Percentiles rank a stretch among this genome's conserved stretches.
phyloP scores from a whole-genome alignment of 75 land plant species.

The Selaginella moellendorffii region DNA sequence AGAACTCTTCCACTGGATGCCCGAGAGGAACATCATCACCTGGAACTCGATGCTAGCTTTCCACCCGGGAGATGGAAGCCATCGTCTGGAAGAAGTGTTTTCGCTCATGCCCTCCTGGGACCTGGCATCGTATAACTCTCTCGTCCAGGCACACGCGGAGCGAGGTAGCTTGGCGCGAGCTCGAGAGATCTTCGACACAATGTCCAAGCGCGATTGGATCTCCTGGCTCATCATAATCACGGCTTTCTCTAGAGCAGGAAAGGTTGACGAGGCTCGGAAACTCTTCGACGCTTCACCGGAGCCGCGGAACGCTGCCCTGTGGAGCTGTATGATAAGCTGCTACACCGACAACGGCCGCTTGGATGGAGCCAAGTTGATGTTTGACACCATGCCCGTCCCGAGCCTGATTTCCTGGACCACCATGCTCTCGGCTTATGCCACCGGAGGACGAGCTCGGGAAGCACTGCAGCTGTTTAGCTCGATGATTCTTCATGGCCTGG shows the following conservation, averaged over 20 bases:
- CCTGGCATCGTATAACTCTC: neutral
- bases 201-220: neutral
- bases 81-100: neutral
- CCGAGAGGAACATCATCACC: neutral
- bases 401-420: neutral
- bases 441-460: neutral
- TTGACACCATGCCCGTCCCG: neutral
- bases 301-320: neutral
- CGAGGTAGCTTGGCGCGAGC: neutral
- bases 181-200: neutral
- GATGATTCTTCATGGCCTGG: neutral
- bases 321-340: slow-evolving; percentile 1
- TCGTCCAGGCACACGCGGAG: neutral
- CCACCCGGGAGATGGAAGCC: neutral
- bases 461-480: neutral
- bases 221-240: neutral
- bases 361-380: neutral
- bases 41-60: neutral
- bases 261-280: neutral
- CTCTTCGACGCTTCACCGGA: neutral
- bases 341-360: neutral
- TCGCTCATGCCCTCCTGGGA: neutral
- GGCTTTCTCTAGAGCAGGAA: neutral
- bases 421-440: neutral
- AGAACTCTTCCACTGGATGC: neutral